Base-by-base conservation (phyloP, 371 early-diverging fungal species). In the Rhizopus sp. region DNA sequence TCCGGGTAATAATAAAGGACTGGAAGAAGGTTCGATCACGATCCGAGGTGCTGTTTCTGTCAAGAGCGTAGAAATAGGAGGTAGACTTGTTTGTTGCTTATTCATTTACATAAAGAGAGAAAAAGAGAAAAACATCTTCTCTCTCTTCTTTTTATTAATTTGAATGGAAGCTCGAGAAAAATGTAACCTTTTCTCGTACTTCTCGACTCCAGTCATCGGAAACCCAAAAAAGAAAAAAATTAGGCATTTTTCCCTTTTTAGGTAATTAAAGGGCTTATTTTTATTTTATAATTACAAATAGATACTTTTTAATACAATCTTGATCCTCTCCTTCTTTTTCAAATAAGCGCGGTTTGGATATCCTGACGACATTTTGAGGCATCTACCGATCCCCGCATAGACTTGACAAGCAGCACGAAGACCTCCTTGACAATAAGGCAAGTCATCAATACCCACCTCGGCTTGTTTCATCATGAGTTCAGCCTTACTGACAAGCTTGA, bases 321-420 rank as follows among this genome's bases (percentile, higher is more conserved):
- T 38, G 12, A 51, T 13, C 37, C 66, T 61, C 16, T 60, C 50
- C 33, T 32, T 32, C 7, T 7, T 51, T 7, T 29, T 37, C 5
- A 73, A 54, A 7, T 49, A 38, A 23, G 63, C 69, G 5, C 71
- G 57, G 8, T 47, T 44, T 4, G 77, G 77, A 54, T 78, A 81
- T 8, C 6, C 15, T 41, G 10, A 6, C 15, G 64, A 56, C 34
- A 37, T 33, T 15, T 61, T 49, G 16, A 78, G 34, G 16, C 46
- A 60, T 13, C 53, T 51, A 4, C 85, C 83, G 50, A 85, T 85
- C 2, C 68, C 62, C 17, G 63, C 59, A 57, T 85, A 85, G n/a
- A 82, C 79, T 7, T 63, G 55, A 52, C 76, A 76, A 5, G 85
- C 85, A 3, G 80, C 74, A 15, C 70, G 68, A 2, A 81, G 80